Conservation (phyloP, 768 basidiomycete species). For the Termitomyces sp. region DNA sequence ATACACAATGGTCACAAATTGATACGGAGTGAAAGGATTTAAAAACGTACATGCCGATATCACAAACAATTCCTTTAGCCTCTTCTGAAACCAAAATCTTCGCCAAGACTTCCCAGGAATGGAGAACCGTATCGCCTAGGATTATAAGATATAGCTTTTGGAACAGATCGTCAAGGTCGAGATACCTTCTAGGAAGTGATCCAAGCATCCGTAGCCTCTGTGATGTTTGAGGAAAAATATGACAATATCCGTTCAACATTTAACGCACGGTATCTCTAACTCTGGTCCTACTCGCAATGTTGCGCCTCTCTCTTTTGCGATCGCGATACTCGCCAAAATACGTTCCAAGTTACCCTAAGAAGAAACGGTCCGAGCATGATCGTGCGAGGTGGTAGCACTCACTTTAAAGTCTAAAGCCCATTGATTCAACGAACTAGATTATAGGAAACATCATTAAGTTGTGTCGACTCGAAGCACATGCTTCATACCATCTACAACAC, state of each 20-base stretch:
- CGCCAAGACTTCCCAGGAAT: slow-evolving; percentile 98
- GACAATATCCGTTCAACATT: neutral
- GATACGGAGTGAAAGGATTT: neutral
- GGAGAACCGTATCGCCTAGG: slow-evolving; percentile 89
- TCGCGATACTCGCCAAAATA: slow-evolving; percentile 79
- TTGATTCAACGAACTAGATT: slow-evolving; percentile 82
- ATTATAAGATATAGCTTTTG: neutral
- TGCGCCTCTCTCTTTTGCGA: slow-evolving; percentile 87
- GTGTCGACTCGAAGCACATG: neutral
- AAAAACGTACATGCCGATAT: slow-evolving; percentile 84
- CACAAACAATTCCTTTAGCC: slow-evolving; percentile 84
- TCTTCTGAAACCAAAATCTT: slow-evolving; percentile 80
- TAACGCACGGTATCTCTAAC: slow-evolving; percentile 81
- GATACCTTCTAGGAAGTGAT: slow-evolving; percentile 94
- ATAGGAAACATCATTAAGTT: neutral
- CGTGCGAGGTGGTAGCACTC: slow-evolving; percentile 7
- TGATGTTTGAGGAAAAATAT: neutral
- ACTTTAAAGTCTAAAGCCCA: slow-evolving; percentile 97
- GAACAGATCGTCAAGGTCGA: neutral
- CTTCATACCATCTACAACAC: slow-evolving; percentile 11
- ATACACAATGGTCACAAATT: neutral
- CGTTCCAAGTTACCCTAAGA: slow-evolving; percentile 87
- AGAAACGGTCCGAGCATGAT: neutral
- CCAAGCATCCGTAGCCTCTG: slow-evolving; percentile 95
- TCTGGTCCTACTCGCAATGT: slow-evolving; percentile 94